A percentile compares a stretch with the other conserved stretches of the same genome.
These are phyloP conservation scores for Sporopachydermia lactativora DNA, from an alignment of 805 yeast species.

Conservation along the genomic window DNA sequence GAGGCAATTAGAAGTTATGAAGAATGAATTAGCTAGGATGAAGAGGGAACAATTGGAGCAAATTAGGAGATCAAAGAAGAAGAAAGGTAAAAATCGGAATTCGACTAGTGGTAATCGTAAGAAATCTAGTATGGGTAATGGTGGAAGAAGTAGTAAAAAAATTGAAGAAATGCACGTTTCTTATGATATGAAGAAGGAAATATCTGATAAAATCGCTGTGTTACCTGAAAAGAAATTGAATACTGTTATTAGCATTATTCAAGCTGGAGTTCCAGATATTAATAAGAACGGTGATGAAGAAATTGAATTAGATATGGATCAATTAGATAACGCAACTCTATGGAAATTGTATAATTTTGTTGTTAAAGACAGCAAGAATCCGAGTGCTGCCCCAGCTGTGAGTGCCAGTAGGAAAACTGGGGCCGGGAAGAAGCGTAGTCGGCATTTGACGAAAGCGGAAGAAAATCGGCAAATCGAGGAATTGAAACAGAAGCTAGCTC, in stretches of 20 bases:
- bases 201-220: conserved; percentile 63
- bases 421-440: conserved; percentile 30
- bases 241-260: conserved; percentile 73
- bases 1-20: conserved; percentile 75
- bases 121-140: conserved; percentile 7
- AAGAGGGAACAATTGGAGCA: conserved; percentile 43
- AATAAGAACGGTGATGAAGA: conserved; percentile 61
- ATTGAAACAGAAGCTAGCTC: conserved; percentile 62
- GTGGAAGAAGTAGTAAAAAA: conserved; percentile 18
- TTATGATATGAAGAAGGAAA: conserved; percentile 92
- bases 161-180: conserved; percentile 37
- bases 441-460: conserved; percentile 51
- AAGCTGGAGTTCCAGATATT: conserved; percentile 56
- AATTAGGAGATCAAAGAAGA: conserved; percentile 26
- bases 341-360: conserved; percentile 76
- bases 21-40: conserved; percentile 67
- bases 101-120: conserved; percentile 7
- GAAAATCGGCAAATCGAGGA: conserved; percentile 54
- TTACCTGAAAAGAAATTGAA: conserved; percentile 67
- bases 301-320: conserved; percentile 92
- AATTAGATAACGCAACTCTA: conserved; percentile 71
- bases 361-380: conserved; percentile 30
- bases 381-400: conserved; percentile 8
- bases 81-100: conserved; percentile 12
- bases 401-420: conserved; percentile 9